Evolutionary conservation across 352 stramenopile species (phyloP).

Genomic region (Globisporangium nodosum): DNA sequence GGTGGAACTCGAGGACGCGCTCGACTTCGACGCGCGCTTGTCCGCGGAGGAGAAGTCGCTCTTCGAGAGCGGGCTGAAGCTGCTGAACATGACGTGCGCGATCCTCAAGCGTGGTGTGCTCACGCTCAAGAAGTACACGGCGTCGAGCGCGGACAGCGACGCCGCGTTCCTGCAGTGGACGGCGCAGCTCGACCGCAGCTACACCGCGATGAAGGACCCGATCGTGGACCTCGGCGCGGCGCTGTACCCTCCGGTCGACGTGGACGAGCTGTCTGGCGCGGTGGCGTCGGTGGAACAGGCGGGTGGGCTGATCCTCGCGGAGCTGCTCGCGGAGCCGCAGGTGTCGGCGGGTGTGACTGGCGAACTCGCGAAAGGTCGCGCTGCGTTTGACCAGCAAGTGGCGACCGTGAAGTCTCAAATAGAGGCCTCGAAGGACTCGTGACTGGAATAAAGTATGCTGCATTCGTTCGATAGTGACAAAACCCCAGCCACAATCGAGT

Average conservation of each 20-base stretch:
- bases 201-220: constrained; percentile 51
- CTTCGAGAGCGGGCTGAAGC: constrained; percentile 58
- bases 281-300: constrained; percentile 29
- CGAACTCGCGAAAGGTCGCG: constrained; percentile 35
- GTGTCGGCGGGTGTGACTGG: constrained; percentile 28
- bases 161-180: constrained; percentile 66
- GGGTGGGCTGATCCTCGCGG: constrained; percentile 33
- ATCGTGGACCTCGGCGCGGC: constrained; percentile 82
- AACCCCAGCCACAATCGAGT: neutral
- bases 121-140: constrained; percentile 69
- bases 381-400: constrained; percentile 56
- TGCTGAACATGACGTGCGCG: constrained; percentile 66
- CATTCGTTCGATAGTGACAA: neutral
- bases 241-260: constrained; percentile 68
- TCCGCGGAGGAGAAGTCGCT: constrained; percentile 59
- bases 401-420: constrained; percentile 48
- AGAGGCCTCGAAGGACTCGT: constrained; percentile 34
- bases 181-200: constrained; percentile 53
- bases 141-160: constrained; percentile 35
- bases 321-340: constrained; percentile 46
- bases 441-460: neutral
- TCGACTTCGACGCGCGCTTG: constrained; percentile 72
- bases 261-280: constrained; percentile 42
- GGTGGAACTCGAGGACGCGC: constrained; percentile 61
- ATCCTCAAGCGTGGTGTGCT: constrained; percentile 81